These are phyloP conservation scores for Amauroascus niger DNA, from an alignment of 2,329 filamentous ascomycete species.

Conservation along the genomic window DNA sequence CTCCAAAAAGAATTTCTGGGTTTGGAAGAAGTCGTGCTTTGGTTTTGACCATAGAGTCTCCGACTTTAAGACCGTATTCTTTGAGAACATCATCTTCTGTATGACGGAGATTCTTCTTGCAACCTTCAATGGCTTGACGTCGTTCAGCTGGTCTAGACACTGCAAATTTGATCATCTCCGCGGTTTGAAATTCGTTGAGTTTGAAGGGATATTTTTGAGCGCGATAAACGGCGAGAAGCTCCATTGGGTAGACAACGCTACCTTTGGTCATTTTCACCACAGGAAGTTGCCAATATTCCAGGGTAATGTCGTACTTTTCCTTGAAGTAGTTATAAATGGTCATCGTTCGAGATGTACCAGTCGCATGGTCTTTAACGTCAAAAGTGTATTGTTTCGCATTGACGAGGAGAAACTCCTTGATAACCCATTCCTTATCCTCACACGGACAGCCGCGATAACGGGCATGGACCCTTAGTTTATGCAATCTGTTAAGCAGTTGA, in stretches of 20 bases:
- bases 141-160: conserved; percentile 66
- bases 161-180: conserved; percentile 85
- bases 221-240: conserved; percentile 43
- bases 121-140: conserved; percentile 56
- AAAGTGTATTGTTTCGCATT: conserved; percentile 40
- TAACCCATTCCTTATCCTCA: conserved; percentile 38
- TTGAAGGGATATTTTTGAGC: conserved; percentile 52
- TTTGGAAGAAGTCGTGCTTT: conserved; percentile 61
- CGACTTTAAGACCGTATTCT: conserved; percentile 65
- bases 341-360: conserved; percentile 38
- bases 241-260: conserved; percentile 46
- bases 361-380: conserved; percentile 31
- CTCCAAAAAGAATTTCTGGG: conserved; percentile 61
- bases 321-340: conserved; percentile 52
- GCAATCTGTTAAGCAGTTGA: conserved; percentile 24
- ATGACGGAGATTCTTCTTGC: conserved; percentile 60
- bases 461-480: conserved; percentile 32
- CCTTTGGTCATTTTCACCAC: conserved; percentile 51
- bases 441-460: conserved; percentile 30
- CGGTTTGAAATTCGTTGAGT: conserved; percentile 55
- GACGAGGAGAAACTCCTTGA: conserved; percentile 41
- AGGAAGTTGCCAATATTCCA: conserved; percentile 43
- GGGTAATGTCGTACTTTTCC: conserved; percentile 41
- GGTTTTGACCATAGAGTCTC: conserved; percentile 52
- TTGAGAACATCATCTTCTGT: conserved; percentile 56